Evolutionary conservation across 805 yeast species (phyloP).

Genomic region (Zygoascus biomembranicola): DNA sequence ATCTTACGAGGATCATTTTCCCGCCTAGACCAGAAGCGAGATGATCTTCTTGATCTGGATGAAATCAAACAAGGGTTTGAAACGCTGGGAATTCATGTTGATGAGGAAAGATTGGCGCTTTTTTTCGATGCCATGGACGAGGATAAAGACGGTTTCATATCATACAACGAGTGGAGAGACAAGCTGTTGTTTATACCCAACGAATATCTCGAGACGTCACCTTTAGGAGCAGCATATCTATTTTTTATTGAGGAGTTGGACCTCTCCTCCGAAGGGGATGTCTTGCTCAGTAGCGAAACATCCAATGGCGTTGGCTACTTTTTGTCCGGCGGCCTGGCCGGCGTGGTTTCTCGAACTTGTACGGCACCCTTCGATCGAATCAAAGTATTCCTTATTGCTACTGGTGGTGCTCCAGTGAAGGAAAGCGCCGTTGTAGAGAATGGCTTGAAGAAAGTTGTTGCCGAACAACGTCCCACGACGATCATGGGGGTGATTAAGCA

Average conservation of each 20-base stretch:
- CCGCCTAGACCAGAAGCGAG: constrained; percentile 60
- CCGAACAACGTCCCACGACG: constrained; percentile 42
- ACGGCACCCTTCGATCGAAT: constrained; percentile 97
- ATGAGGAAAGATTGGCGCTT: constrained; percentile 42
- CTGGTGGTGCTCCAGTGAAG: constrained; percentile 38
- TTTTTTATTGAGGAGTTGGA: constrained; percentile 77
- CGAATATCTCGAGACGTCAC: constrained; percentile 35
- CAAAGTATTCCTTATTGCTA: constrained; percentile 87
- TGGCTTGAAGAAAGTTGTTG: constrained; percentile 18
- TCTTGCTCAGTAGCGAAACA: constrained; percentile 70
- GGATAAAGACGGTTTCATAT: constrained; percentile 56
- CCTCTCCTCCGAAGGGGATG: constrained; percentile 86
- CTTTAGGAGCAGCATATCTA: constrained; percentile 64
- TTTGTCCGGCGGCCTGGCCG: constrained; percentile 90
- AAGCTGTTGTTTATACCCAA: constrained; percentile 79
- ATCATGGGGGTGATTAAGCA: constrained; percentile 71
- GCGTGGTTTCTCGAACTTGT: constrained; percentile 90
- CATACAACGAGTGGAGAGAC: constrained; percentile 81
- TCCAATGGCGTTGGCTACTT: constrained; percentile 84
- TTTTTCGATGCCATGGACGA: constrained; percentile 50
- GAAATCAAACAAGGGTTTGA: constrained; percentile 65
- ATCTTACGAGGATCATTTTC: constrained; percentile 64
- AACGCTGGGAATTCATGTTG: constrained; percentile 45
- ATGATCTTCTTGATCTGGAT: constrained; percentile 55
- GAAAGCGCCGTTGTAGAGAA: constrained; percentile 4